Base-by-base conservation (phyloP, 352 stramenopile genomes). In the Globisporangium cylindrosporum region DNA sequence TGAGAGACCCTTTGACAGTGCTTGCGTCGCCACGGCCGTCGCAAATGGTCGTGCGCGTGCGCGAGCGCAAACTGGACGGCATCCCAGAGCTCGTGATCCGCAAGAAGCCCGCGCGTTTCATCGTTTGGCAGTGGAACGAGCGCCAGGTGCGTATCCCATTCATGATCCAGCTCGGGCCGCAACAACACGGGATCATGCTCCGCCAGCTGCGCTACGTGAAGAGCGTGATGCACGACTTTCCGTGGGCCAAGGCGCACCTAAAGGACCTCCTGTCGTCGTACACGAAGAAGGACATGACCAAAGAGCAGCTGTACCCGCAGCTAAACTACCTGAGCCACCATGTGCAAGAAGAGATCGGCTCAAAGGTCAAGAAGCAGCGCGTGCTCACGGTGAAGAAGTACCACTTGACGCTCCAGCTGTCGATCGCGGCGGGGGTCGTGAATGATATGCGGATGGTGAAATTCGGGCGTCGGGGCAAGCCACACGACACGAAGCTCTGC, bases 111-210 rank as follows among this genome's bases (percentile, higher is more conserved):
- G 69, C 77, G 38, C 77, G 68, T 1, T 75, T 76, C 49, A 57
- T 89, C 1, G 79, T 84, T 1, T 92, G 81, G 82, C 81, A 91
- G 36, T 91, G 79, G 77, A 79, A 82, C 20, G 78, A 92, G 64
- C 77, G 79, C 12, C 78, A 82, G 18, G 60, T 89, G 54, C 78
- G 80, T 10, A 73, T 84, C 14, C 81, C 82, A 3, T 73, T 81
- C 62, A 71, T 74, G 63, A 84, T 91, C 43, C 65, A 80, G 55
- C 75, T 94, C 34, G 86, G 86, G 0, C 84, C 86, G 43, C 77
- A 89, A 8, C 86, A 94, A 67, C 86, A 94, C 55, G 77, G 80
- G 6, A 77, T 94, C 57, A 94, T 94, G 86, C 53, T 94, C n/a
- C 73, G 78, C 2, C 86, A 94, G 57, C 64, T 94, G 24, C 84